Evolutionary conservation across 2,329 filamentous ascomycete genomes (phyloP).

Genomic region (Fusarium nodosum): DNA sequence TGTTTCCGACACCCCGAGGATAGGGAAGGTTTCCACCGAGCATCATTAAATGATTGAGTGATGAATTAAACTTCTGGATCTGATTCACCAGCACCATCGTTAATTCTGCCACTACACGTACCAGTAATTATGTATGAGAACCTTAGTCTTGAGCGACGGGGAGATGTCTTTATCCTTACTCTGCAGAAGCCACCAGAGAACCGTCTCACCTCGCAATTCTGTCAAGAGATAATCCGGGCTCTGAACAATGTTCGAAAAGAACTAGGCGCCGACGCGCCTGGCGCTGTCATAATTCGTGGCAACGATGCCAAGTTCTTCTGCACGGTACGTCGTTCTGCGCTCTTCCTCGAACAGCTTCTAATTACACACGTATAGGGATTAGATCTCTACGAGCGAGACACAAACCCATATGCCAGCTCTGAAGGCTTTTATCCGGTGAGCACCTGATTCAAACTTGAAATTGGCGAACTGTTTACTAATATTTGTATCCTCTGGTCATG

Average conservation of each 20-base stretch:
- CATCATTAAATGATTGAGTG: not conserved
- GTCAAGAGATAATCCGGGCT: slow-evolving; percentile 2
- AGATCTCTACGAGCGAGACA: slow-evolving; percentile 4
- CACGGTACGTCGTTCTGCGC: not conserved
- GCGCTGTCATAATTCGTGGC: slow-evolving; percentile 2
- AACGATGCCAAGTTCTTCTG: slow-evolving; percentile 14
- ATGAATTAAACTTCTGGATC: not conserved
- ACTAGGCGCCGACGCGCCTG: not conserved
- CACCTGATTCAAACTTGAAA: not conserved
- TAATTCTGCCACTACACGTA: not conserved
- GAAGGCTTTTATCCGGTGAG: slow-evolving; percentile 12
- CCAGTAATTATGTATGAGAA: not conserved
- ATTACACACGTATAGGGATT: not conserved
- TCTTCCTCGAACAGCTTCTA: not conserved
- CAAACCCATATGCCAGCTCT: slow-evolving; percentile 6
- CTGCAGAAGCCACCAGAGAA: slow-evolving; percentile 15
- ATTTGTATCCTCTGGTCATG: not conserved
- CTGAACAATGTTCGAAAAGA: not conserved
- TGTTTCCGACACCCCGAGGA: no score
- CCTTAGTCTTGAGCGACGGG: not conserved
- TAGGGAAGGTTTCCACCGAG: not conserved
- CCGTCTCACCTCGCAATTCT: slow-evolving; percentile 14
- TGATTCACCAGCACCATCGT: not conserved
- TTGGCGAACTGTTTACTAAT: not conserved
- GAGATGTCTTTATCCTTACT: slow-evolving; percentile 5